phyloP scores from a whole-genome alignment of 768 basidiomycete species.

The Suillus paluster region DNA sequence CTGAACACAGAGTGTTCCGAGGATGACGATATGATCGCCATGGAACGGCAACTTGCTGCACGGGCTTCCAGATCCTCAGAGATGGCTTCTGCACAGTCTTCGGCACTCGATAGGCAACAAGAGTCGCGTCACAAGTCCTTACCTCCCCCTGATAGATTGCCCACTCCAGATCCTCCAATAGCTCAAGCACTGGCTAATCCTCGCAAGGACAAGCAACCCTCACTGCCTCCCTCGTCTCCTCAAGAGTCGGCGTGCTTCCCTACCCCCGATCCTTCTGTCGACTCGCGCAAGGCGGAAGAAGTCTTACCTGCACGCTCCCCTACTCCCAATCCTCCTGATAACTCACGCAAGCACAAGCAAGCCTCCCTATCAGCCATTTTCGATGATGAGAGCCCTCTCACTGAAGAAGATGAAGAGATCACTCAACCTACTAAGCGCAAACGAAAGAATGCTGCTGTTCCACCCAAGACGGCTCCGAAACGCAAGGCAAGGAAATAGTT shows the following conservation, averaged over 20 bases:
- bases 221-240: no score
- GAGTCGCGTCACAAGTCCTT: no score
- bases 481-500: neutral
- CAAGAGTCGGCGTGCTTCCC: no score
- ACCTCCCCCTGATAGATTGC: no score
- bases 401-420: neutral
- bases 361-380: neutral
- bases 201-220: no score
- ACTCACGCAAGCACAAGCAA: neutral
- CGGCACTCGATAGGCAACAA: neutral
- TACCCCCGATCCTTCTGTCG: no score
- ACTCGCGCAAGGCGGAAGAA: no score
- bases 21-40: neutral
- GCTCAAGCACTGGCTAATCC: no score
- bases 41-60: neutral
- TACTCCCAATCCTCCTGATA: neutral
- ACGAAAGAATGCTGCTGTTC: neutral
- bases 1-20: neutral
- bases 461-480: neutral
- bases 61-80: neutral
- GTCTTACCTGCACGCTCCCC: no score
- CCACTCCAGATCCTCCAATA: no score
- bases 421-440: neutral
- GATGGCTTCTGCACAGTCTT: neutral
- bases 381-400: neutral